Conservation (phyloP, 352 stramenopile species). For the Globisporangium cederbergense region DNA sequence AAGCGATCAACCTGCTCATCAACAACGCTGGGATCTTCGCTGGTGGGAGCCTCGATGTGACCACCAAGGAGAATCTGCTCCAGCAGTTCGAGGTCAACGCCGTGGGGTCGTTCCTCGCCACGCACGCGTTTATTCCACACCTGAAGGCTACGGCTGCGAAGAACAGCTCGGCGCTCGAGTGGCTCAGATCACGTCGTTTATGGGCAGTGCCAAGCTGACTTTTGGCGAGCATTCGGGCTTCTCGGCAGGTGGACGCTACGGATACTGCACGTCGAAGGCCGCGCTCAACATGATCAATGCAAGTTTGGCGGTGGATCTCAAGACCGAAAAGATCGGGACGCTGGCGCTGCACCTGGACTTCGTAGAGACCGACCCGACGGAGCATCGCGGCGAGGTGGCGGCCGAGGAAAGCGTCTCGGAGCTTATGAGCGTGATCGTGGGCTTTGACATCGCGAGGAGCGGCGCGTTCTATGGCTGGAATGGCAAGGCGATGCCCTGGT, state of each 20-base stretch:
- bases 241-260: constrained; percentile 24
- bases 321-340: constrained; percentile 20
- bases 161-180: constrained; percentile 14
- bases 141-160: constrained; percentile 12
- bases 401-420: constrained; percentile 23
- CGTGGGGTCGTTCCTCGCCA: constrained; percentile 31
- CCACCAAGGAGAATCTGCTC: constrained; percentile 20
- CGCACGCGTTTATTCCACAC: constrained; percentile 23
- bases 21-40: constrained; percentile 34
- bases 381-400: constrained; percentile 19
- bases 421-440: constrained; percentile 26
- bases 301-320: constrained; percentile 23
- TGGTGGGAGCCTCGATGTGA: constrained; percentile 1
- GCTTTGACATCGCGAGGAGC: constrained; percentile 23
- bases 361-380: constrained; percentile 39
- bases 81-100: constrained; percentile 39
- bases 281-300: constrained; percentile 37
- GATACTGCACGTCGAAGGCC: constrained; percentile 43
- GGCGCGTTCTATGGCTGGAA: constrained; percentile 27
- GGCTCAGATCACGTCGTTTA: constrained; percentile 25
- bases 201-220: constrained; percentile 20
- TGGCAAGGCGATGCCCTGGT: constrained; percentile 26
- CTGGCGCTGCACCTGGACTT: constrained; percentile 35
- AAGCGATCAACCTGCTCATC: constrained; percentile 34
- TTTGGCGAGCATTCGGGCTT: neutral